Base-by-base conservation (phyloP, 768 basidiomycete genomes). In the Tephrocybe sp. region DNA sequence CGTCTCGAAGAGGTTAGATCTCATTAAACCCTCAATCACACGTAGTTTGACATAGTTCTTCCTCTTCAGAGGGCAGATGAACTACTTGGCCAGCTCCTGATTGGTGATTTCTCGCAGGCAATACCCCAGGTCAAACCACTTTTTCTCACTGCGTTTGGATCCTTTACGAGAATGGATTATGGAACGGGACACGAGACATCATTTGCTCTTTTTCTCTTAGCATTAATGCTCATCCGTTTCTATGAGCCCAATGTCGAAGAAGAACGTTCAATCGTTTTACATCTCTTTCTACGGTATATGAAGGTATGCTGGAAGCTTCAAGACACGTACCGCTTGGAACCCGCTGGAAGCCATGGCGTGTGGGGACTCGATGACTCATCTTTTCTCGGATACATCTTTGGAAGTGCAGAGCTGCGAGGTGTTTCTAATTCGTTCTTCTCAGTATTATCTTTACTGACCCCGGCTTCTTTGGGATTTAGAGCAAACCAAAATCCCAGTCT, bases 281-380 rank as follows among this genome's bases (percentile, higher is more conserved):
- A 58, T n/a, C 72, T 92, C 11, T 92, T 90, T 58, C 63, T 79
- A 22, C 82, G 87, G 39, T 99, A 99, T 65, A 70, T 94, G 38
- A 75, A 77, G 31, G 75, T 98, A 31, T 89, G 87, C 55, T 94
- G 91, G 83, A 79, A 77, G 50, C 75, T 98, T 13, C 94, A 98
- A 65, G 89, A 93, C 55, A 79, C 82, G 30, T 99, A 98, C 66
- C 82, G 76, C 43, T 82, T 99, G 9, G 96, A 98, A 67, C 94
- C 95, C 5, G 97, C 97, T 2, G 97, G 97, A 7, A 95, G 91
- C 55, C 95, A 98, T 64, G 97, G 97, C 4, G 96, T 98, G 0
- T 99, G 96, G 97, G 97, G 95, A 1, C 71, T 98, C 33, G 95
- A 98, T 61, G 95, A 97, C 65, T 96, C 87, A 48, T 79, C 76